These are phyloP conservation scores for Rhododendron mucronatum DNA, from an alignment of 148 eudicot species.

Conservation along the genomic window DNA sequence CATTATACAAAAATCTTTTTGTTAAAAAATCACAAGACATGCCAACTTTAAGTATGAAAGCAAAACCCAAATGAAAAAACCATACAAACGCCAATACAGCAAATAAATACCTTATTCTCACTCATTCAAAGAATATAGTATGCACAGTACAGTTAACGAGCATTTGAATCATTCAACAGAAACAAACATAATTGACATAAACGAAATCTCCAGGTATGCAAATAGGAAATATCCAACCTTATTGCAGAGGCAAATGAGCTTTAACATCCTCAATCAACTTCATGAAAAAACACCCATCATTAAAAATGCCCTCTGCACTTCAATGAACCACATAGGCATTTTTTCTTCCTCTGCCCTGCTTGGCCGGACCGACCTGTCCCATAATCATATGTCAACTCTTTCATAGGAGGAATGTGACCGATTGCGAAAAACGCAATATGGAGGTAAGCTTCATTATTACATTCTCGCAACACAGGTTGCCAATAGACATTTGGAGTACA, in stretches of 20 bases:
- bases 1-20: background rate
- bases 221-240: background rate
- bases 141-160: background rate
- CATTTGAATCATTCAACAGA: background rate
- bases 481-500: constrained; percentile 86
- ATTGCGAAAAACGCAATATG: constrained; percentile 83
- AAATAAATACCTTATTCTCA: background rate
- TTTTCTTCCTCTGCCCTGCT: constrained; percentile 50
- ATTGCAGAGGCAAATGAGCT: constrained; percentile 12
- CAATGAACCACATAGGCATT: constrained; percentile 67
- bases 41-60: background rate
- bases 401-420: constrained; percentile 81
- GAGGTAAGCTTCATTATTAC: constrained; percentile 41
- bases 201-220: background rate
- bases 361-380: constrained; percentile 48
- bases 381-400: constrained; percentile 83
- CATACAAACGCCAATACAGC: background rate
- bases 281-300: constrained; percentile 18
- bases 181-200: background rate
- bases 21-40: background rate
- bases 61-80: background rate
- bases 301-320: constrained; percentile 83
- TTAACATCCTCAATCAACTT: constrained; percentile 7
- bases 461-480: constrained; percentile 74
- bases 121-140: background rate